Evolutionary conservation across 129 eudicot species (phyloP), one percentile per base, ranked within the genome.

Genomic region (Heracleum sosnowskyi): DNA sequence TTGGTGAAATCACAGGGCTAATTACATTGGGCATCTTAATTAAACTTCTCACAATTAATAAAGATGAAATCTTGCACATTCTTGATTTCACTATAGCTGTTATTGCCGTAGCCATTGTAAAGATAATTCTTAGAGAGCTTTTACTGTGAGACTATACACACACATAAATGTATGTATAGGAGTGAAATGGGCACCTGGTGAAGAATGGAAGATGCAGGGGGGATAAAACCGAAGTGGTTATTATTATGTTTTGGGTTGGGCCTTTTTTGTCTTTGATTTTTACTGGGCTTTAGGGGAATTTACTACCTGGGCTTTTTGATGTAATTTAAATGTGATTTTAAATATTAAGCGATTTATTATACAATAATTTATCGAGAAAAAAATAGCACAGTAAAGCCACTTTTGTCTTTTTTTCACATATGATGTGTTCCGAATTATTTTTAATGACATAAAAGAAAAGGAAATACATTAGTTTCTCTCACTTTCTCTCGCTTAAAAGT

Each of bases 21-120:
- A 63, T 86, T 29, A 83, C 69, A 39, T 75, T 79, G 72, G 82
- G 86, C 64, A 16, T 71, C 74, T 72, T 81, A 9, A 74, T 81
- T 76, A 81, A 42, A 76, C 76, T 82, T 64, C 22, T 79, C 22
- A 72, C 40, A 24, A 73, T 29, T 16, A 73, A 36, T 66, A 79
- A 35, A 44, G 77, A 76, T 35, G 68, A 31, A 49, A 80, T 76
- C 73, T 60, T 66, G 8, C 40, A 75, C 4, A 84, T n/a, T 82
- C 76, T 86, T 51, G 87, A 78, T 73, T 83, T 81, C 31, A 76
- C 75, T 63, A 81, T 64, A 75, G 83, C 76, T 35, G 82, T 74
- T 69, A 74, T 78, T 24, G 83, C 79, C 31, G 39, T 31, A 12
- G 72, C 36, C 2, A 64, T 86, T 62, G 41, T 75, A 10, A 24